Evolutionary conservation across 352 stramenopile genomes (phyloP).

Genomic region (Peronospora farinosa): DNA sequence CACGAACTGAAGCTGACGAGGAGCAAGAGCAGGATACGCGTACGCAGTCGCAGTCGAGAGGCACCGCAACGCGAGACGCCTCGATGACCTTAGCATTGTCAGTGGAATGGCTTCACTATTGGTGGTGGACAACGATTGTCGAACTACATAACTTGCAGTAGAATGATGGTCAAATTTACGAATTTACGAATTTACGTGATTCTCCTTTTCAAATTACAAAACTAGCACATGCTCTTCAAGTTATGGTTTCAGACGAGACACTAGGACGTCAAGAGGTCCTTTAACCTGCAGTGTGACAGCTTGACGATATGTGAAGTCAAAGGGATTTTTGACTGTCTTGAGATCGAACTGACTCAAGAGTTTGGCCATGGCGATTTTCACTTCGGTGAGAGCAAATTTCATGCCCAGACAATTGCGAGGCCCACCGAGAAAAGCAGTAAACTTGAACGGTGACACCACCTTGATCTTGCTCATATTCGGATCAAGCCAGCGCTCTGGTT

Average conservation of each 20-base stretch:
- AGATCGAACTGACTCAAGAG: slow-evolving; percentile 52
- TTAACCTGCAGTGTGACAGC: slow-evolving; percentile 47
- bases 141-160: neutral
- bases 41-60: slow-evolving; percentile 11
- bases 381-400: slow-evolving; percentile 55
- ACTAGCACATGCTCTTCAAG: neutral
- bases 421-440: slow-evolving; percentile 57
- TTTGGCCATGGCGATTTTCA: slow-evolving; percentile 54
- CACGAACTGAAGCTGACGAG: slow-evolving; percentile 43
- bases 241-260: slow-evolving; percentile 9
- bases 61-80: slow-evolving; percentile 8
- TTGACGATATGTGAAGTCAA: slow-evolving; percentile 35
- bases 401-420: slow-evolving; percentile 62
- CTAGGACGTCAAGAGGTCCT: slow-evolving; percentile 24
- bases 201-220: neutral
- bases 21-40: neutral
- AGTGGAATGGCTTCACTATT: neutral
- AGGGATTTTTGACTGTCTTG: slow-evolving; percentile 34
- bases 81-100: slow-evolving; percentile 9
- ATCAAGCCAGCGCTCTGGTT: slow-evolving; percentile 67
- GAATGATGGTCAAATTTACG: slow-evolving; percentile 2
- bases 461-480: slow-evolving; percentile 30
- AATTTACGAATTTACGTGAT: neutral
- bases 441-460: slow-evolving; percentile 54
- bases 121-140: neutral